Evolutionary conservation across 495 filamentous ascomycete species (phyloP).

Genomic region (Penicillium soppii): DNA sequence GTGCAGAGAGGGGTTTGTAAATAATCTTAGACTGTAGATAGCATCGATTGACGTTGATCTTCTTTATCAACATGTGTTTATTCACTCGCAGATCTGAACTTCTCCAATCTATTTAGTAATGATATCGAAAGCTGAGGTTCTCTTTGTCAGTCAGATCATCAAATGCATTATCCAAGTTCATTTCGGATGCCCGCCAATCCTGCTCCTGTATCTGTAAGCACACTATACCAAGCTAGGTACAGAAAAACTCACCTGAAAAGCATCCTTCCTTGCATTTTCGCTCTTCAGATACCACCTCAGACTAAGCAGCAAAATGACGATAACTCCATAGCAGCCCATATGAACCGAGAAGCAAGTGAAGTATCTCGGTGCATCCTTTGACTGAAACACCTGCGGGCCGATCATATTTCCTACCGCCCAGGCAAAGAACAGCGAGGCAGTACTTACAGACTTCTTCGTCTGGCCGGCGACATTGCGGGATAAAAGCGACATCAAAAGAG

Average conservation of each 20-base stretch:
- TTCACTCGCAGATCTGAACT: too few species aligned
- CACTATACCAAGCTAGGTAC: neutral
- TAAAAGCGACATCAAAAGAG: conserved; percentile 46
- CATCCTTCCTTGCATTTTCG: conserved; percentile 1
- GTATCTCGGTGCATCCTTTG: conserved; percentile 19
- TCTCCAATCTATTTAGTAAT: conserved; percentile 1
- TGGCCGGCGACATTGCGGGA: conserved; percentile 57
- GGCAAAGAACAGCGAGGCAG: conserved; percentile 14
- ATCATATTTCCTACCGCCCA: conserved; percentile 20
- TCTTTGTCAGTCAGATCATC: conserved; percentile 6
- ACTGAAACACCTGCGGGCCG: conserved; percentile 29
- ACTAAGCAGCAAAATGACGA: conserved; percentile 4
- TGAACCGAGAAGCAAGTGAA: conserved; percentile 8
- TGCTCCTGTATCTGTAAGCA: too few species aligned
- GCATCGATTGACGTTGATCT: too few species aligned
- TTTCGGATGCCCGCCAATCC: conserved; percentile 4
- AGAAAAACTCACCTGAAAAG: neutral
- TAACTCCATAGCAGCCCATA: conserved; percentile 11
- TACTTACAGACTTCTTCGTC: conserved; percentile 52
- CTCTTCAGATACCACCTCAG: conserved; percentile 4
- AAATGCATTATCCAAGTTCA: conserved; percentile 8
- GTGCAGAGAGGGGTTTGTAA: too few species aligned
- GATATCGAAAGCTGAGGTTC: conserved; percentile 9
- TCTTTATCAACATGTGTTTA: too few species aligned
- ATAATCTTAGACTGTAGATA: too few species aligned